Percentiles rank a stretch among this genome's conserved stretches.
phyloP scores from a whole-genome alignment of 805 yeast species.

The Sugiyamaella americana region DNA sequence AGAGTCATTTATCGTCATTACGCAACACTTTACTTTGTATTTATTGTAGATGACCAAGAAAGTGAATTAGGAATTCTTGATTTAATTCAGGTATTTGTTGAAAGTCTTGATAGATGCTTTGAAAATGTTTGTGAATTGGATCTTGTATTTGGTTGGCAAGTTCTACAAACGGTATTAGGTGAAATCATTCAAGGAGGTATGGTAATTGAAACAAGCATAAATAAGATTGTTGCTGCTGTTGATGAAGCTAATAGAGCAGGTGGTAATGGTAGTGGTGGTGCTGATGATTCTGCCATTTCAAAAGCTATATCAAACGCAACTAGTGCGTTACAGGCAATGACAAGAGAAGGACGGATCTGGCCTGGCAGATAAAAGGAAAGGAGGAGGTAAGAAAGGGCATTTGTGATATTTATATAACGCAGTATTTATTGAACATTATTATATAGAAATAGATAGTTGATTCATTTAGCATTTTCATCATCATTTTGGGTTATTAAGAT shows the following conservation, averaged over 20 bases:
- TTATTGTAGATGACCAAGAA: constrained; percentile 93
- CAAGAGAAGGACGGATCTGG: constrained; percentile 24
- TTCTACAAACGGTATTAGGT: constrained; percentile 72
- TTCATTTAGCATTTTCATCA: too few relatives aligned
- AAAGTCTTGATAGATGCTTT: constrained; percentile 87
- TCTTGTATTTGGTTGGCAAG: constrained; percentile 98
- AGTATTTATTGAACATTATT: too few relatives aligned
- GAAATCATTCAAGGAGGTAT: constrained; percentile 96
- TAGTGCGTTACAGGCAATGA: constrained; percentile 23
- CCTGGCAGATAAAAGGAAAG: constrained; percentile 15
- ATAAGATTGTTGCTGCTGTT: constrained; percentile 62
- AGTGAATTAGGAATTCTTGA: constrained; percentile 90
- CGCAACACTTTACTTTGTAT: constrained; percentile 93
- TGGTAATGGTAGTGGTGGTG: constrained; percentile 6
- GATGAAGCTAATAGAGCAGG: constrained; percentile 33
- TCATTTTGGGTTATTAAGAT: too few relatives aligned
- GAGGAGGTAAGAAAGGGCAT: too few relatives aligned
- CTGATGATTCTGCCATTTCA: constrained; percentile 19
- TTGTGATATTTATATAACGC: too few relatives aligned
- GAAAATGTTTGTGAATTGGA: constrained; percentile 93
- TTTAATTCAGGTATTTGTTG: constrained; percentile 93
- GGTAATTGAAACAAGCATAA: constrained; percentile 90
- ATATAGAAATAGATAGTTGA: too few relatives aligned
- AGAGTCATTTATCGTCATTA: constrained; percentile 90
- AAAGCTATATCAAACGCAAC: constrained; percentile 25